These are phyloP conservation scores for Saturnispora zaruensis DNA, from an alignment of 805 yeast genomes.

Conservation along the genomic window DNA sequence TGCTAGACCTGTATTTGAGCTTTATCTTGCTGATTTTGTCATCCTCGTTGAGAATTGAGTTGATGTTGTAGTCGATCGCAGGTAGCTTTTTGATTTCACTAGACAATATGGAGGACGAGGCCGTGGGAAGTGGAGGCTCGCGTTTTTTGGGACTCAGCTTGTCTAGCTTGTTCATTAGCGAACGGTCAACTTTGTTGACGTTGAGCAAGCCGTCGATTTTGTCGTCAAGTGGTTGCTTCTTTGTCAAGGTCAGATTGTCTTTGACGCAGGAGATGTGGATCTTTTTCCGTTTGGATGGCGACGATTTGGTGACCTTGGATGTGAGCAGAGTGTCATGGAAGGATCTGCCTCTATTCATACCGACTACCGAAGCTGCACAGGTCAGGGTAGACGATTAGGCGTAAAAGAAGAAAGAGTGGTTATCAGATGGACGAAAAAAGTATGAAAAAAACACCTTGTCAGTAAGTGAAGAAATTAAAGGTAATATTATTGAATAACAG, in stretches of 20 bases:
- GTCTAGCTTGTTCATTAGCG: background rate
- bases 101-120: background rate
- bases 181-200: background rate
- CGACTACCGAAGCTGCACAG: too few species aligned
- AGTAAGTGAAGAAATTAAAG: too few species aligned
- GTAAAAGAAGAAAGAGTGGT: background rate
- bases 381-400: background rate
- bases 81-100: background rate
- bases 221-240: background rate
- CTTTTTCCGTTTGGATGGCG: background rate
- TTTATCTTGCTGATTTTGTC: slow-evolving; percentile 12
- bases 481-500: too few species aligned
- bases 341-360: background rate
- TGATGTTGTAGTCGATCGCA: background rate
- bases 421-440: too few species aligned
- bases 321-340: background rate
- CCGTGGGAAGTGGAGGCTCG: background rate
- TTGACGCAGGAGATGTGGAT: background rate
- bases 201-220: background rate
- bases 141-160: background rate
- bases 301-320: background rate
- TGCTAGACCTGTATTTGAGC: slow-evolving; percentile 13
- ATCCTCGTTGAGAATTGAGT: slow-evolving; percentile 1
- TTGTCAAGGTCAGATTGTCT: background rate
- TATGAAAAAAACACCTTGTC: too few species aligned